Percentiles rank a stretch among this genome's conserved stretches.
phyloP scores from a whole-genome alignment of 805 yeast species.

The Saturnispora quitensis region DNA sequence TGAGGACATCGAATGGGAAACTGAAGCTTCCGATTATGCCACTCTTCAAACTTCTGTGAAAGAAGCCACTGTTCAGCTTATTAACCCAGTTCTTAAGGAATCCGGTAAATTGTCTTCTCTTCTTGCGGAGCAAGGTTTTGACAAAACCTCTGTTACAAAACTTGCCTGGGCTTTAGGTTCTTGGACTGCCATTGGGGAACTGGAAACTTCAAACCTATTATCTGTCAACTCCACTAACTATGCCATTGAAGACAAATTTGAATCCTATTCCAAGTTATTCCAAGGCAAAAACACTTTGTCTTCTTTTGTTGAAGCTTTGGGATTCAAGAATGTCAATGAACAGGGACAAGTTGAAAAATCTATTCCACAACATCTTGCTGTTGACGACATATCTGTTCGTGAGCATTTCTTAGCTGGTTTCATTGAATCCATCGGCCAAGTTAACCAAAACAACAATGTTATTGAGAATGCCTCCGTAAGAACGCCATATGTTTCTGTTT shows the following conservation, averaged over 20 bases:
- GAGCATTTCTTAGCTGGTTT: slow-evolving; percentile 38
- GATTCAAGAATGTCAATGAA: neutral
- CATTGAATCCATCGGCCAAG: slow-evolving; percentile 31
- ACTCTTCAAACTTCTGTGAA: neutral
- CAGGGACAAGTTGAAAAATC: slow-evolving; percentile 18
- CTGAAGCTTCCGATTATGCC: slow-evolving; percentile 32
- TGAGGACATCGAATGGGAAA: slow-evolving; percentile 27
- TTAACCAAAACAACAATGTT: slow-evolving; percentile 3
- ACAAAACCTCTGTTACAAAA: neutral
- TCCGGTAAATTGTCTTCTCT: slow-evolving; percentile 1
- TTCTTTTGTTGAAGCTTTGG: neutral
- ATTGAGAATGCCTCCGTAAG: slow-evolving; percentile 21
- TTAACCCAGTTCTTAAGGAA: slow-evolving; percentile 21
- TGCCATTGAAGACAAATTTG: neutral
- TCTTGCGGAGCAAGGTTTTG: neutral
- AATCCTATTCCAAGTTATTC: neutral
- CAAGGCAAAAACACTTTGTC: neutral
- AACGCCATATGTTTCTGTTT: slow-evolving; percentile 25
- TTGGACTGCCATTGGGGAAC: neutral
- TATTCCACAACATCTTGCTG: slow-evolving; percentile 29
- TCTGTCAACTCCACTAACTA: neutral
- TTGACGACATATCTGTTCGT: slow-evolving; percentile 32
- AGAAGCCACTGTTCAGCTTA: slow-evolving; percentile 2
- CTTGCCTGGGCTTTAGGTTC: neutral
- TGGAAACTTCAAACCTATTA: neutral